Conservation (phyloP, 1,284 basidiomycete genomes). For the Ustilago bromivora region DNA sequence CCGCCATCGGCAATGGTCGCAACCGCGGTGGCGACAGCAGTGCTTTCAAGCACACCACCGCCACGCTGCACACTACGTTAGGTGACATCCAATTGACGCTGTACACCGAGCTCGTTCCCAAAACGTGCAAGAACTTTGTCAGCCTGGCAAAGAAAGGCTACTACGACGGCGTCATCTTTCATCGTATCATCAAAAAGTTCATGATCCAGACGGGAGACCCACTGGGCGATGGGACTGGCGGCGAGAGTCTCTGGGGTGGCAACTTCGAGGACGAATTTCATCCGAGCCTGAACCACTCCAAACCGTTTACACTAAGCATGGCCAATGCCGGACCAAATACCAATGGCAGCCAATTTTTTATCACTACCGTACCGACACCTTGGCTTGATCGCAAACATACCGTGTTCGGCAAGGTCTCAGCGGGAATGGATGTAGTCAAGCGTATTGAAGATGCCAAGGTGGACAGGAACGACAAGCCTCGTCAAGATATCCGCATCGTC, state of each 20-base stretch:
- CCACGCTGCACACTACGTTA: slow-evolving; percentile 92
- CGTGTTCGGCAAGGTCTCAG: slow-evolving; percentile 74
- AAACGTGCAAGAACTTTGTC: slow-evolving; percentile 96
- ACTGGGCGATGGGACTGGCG: slow-evolving; percentile 96
- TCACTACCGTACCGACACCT: slow-evolving; percentile 93
- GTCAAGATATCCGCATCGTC: slow-evolving; percentile 46
- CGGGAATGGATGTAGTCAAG: slow-evolving; percentile 74
- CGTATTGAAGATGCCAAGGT: slow-evolving; percentile 83
- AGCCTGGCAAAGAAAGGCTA: slow-evolving; percentile 91
- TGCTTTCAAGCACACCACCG: slow-evolving; percentile 65
- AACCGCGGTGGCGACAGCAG: slow-evolving; percentile 3
- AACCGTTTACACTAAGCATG: slow-evolving; percentile 98
- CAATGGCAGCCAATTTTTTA: slow-evolving; percentile 98
- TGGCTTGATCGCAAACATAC: slow-evolving; percentile 81
- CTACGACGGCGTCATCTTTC: slow-evolving; percentile 94
- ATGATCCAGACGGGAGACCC: slow-evolving; percentile 99
- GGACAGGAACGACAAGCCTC: slow-evolving; percentile 71
- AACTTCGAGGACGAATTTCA: slow-evolving; percentile 92
- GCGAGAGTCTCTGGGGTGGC: slow-evolving; percentile 86
- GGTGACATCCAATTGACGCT: slow-evolving; percentile 89
- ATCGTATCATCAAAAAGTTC: slow-evolving; percentile 98
- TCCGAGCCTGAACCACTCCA: slow-evolving; percentile 87
- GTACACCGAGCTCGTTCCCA: slow-evolving; percentile 91
- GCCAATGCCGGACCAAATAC: slow-evolving; percentile 96
- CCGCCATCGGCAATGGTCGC: slow-evolving; percentile 62